Percentiles rank a stretch among this genome's conserved stretches.
phyloP scores from a whole-genome alignment of 257 asterid genomes.

The Parsonsia alboflavescens region DNA sequence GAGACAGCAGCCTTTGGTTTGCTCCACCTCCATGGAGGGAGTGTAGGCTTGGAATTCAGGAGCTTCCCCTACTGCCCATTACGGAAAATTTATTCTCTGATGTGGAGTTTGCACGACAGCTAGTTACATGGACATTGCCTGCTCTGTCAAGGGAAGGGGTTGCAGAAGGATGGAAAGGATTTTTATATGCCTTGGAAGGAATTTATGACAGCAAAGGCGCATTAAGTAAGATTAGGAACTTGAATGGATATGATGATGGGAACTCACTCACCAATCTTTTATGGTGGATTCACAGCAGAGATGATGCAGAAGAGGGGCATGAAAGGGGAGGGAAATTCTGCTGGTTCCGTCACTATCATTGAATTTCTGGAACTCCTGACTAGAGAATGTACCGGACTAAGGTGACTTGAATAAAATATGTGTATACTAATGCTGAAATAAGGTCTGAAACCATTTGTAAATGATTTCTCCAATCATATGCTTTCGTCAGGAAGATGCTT shows the following conservation, averaged over 20 bases:
- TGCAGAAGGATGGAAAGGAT: constrained; percentile 97
- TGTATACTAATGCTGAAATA: neutral
- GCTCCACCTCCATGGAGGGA: constrained; percentile 86
- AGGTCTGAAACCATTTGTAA: neutral
- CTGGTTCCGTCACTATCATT: constrained; percentile 76
- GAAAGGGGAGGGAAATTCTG: constrained; percentile 41
- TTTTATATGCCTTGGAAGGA: constrained; percentile 69
- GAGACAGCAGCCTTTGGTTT: constrained; percentile 88
- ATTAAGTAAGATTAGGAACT: constrained; percentile 36
- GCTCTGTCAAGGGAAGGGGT: constrained; percentile 77
- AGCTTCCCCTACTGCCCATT: constrained; percentile 70
- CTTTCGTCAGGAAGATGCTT: neutral
- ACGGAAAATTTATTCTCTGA: constrained; percentile 73
- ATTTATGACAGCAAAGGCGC: constrained; percentile 59
- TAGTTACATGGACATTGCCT: constrained; percentile 73
- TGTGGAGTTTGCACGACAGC: constrained; percentile 43
- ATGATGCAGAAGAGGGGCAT: constrained; percentile 26
- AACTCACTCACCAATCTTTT: constrained; percentile 68
- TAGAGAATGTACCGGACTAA: neutral
- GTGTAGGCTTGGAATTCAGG: constrained; percentile 76
- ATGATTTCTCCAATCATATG: neutral
- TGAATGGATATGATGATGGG: constrained; percentile 77
- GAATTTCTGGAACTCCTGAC: constrained; percentile 12
- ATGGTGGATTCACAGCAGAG: constrained; percentile 91
- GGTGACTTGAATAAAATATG: neutral